Evolutionary conservation across 2,329 filamentous ascomycete species (phyloP), one percentile per base, ranked within the genome.

Genomic region (Alternaria sp.): DNA sequence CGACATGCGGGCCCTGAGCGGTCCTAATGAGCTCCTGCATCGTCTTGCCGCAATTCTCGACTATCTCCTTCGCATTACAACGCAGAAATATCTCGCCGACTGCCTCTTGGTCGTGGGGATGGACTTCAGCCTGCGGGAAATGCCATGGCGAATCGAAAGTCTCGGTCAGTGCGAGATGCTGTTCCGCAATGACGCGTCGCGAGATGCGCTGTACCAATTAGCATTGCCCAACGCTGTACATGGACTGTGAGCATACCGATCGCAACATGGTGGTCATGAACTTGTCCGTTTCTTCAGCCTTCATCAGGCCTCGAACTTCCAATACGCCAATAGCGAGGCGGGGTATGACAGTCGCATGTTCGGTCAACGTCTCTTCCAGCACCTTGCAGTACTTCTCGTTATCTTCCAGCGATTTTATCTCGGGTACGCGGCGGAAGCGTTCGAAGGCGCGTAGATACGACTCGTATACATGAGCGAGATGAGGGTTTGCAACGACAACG

Each of bases 371-470:
- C 61, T 89, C 85, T 62, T 90, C 88, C 62, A 99, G 89, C 61
- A 93, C 84, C 58, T 91, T 87, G 83, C 96, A 99, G 72, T 97
- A 91, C 46, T 81, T 84, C 69, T 97, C 93, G 78, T 99, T 99
- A 74, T 98, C 95, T 30, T 97, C 91, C 36, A 97, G 82, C 0
- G 89, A 91, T 74, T 91, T 90, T 71, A 99, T 89, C 76, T 97
- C 93, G 54, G 90, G 90, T 44, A 97, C 85, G 69, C 91, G 91
- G 51, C 96, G 91, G 68, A 98, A 91, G 57, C 86, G 89, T 78
- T 99, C 96, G 74, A 99, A 99, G n/a, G 96, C 95, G 69, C 90
- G 90, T 82, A 97, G 97, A 84, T 99, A 99, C 7, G 97, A 86
- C 78, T 98, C 93, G 82, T 99, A 99, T 32, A 98, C 96, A 69